Base-by-base conservation (phyloP, 148 eudicot species). In the Rhododendron mucronatum region DNA sequence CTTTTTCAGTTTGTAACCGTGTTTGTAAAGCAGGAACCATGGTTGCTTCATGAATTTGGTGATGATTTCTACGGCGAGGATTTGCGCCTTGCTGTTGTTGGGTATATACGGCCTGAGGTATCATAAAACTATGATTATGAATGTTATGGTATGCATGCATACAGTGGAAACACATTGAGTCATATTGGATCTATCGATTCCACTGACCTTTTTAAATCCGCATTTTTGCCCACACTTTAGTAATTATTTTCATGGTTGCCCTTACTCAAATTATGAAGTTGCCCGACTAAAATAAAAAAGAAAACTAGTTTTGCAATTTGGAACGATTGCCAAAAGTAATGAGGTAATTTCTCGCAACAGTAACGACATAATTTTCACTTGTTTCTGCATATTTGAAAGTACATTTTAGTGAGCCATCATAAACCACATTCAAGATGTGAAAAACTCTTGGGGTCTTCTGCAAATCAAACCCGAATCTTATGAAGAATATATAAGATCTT, bases 91-190 rank as follows among this genome's bases (percentile, higher is more conserved):
- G 91, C 90, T 77, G 92, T 97, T 76, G 95, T 94, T 80, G 99
- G 99, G 75, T 97, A 94, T 82, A 95, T 97, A 51, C 86, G 99
- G 83, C 95, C 98, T 0, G 96, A 97, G 99, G 99, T 97, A 93
- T 47, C 13, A 6, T 41, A 74, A 45, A 10, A 83, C 14, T 59
- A 45, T 41, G n/a, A 65, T 45, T 78, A 78, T 48, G 26, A 26
- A 30, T 48, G 28, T n/a, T 11, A 37, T 30, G 8, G 30, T 28
- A 13, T 4, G 9, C 33, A 67, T 67, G 69, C 28, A 8, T 28
- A 23, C 1, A 12, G 30, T 2, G 10, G 69, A 23, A 63, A 63
- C 69, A 8, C 28, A 8, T 23, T 20, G 11, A 7, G 7, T 63
- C 28, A 65, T 3, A 26, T 65, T 9, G 30, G 14, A 65, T 65